Percentiles rank a stretch among this genome's conserved stretches.
Evolutionary conservation across 257 asterid genomes (phyloP).

Genomic region (Solanum stenotomum): DNA sequence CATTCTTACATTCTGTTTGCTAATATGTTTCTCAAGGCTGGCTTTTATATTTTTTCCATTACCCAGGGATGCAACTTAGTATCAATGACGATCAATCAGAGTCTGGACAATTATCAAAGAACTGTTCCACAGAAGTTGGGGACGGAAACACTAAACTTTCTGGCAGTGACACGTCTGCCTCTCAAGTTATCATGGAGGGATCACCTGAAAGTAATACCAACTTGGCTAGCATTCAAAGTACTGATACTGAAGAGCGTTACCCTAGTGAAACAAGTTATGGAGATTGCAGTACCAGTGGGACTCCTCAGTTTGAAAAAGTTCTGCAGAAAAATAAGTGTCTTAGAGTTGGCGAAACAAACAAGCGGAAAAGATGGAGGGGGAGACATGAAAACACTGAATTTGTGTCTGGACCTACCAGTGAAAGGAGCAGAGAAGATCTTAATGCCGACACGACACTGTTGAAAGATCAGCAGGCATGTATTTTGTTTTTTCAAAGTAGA

Average conservation of each 20-base stretch:
- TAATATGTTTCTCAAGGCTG: not conserved
- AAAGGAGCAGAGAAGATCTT: constrained; percentile 38
- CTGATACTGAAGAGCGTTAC: constrained; percentile 56
- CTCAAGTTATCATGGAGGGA: constrained; percentile 31
- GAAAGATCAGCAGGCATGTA: constrained; percentile 6
- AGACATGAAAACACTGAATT: constrained; percentile 52
- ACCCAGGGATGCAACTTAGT: constrained; percentile 31
- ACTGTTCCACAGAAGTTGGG: constrained; percentile 24
- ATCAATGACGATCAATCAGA: constrained; percentile 32
- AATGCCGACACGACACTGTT: constrained; percentile 21
- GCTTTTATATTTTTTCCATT: constrained; percentile 2
- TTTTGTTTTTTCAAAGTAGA: not conserved
- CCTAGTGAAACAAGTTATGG: constrained; percentile 50
- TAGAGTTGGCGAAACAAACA: constrained; percentile 61
- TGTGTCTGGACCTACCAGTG: constrained; percentile 29
- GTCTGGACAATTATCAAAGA: constrained; percentile 37
- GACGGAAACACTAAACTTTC: constrained; percentile 16
- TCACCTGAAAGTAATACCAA: constrained; percentile 33
- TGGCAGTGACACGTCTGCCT: constrained; percentile 42
- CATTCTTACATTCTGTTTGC: not conserved
- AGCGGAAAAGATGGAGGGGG: constrained; percentile 93
- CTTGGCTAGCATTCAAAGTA: constrained; percentile 25
- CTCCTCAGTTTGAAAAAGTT: constrained; percentile 34
- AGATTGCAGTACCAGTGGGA: constrained; percentile 80
- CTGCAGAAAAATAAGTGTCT: constrained; percentile 44